phyloP scores from a whole-genome alignment of 306 rosid genomes.

The Oemleria cerasiformis region DNA sequence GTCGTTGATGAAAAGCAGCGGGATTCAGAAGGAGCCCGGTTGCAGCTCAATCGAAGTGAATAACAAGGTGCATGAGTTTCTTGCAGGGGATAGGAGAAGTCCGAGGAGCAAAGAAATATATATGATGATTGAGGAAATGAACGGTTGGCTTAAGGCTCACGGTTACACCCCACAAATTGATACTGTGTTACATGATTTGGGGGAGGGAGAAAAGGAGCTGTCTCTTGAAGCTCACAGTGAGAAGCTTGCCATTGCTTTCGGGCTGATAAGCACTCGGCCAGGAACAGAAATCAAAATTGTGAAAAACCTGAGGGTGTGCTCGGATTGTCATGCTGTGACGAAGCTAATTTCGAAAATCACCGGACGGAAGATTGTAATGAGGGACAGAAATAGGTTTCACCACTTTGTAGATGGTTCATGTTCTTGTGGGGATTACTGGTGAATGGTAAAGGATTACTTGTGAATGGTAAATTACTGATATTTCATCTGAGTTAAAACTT shows the following conservation, averaged over 20 bases:
- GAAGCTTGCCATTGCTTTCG: slow-evolving; percentile 81
- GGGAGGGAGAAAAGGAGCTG: slow-evolving; percentile 58
- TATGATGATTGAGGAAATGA: slow-evolving; percentile 60
- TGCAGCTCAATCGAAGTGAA: slow-evolving; percentile 74
- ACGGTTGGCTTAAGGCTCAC: slow-evolving; percentile 51
- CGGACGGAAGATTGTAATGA: slow-evolving; percentile 57
- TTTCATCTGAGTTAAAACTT: background rate
- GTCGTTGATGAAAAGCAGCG: slow-evolving; percentile 61
- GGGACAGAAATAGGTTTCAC: slow-evolving; percentile 80
- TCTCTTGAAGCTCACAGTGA: slow-evolving; percentile 80
- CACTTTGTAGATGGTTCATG: slow-evolving; percentile 70
- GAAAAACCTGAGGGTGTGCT: slow-evolving; percentile 71
- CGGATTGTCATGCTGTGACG: slow-evolving; percentile 76
- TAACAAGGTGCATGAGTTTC: slow-evolving; percentile 66
- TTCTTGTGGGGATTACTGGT: slow-evolving; percentile 81
- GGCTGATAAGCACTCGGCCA: slow-evolving; percentile 63
- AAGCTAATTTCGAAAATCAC: slow-evolving; percentile 67
- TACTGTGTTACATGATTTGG: slow-evolving; percentile 64
- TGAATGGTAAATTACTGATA: slow-evolving; percentile 23
- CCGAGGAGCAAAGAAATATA: slow-evolving; percentile 61
- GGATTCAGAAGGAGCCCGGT: slow-evolving; percentile 82
- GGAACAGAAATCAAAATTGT: slow-evolving; percentile 66
- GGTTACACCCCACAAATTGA: slow-evolving; percentile 63
- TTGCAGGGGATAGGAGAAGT: slow-evolving; percentile 72
- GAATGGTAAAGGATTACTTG: slow-evolving; percentile 54